Base-by-base conservation (phyloP, 768 basidiomycete species). In the Crassisporium funariophilum region DNA sequence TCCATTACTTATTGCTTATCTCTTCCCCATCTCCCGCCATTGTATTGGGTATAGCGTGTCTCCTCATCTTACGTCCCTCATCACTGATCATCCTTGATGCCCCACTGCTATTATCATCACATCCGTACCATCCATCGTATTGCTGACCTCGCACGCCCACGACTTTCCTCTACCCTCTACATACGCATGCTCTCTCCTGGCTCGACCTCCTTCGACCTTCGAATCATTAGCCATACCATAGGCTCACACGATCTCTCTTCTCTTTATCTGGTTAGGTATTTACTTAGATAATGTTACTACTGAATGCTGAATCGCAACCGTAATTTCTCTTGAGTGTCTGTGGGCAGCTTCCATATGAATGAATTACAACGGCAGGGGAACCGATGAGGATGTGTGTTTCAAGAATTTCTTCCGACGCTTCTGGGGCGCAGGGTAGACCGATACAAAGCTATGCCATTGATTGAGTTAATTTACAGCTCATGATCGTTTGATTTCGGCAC, bases 131-230 rank as follows among this genome's bases (percentile, higher is more conserved):
- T 20, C 11, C 35, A 45, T 56, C 55, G 52, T 41, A 50, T 43
- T 56, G 55, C 49, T 56, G 52, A 53, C 55, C 23, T 52, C 39
- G 50, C 53, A 53, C 44, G 29, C 44, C 41, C 55, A 53, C 43
- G 51, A 53, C 48, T 24, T 25, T 49, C 47, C 20, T 35, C 47
- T 35, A 11, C 11, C 20, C 11, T 24, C 23, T 17, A 29, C 7
- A 35, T 44, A 13, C 2, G 43, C 43, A 33, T 33, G 9, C 44
- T 33, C n/a, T 31, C 29, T 31, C 29, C 29, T 31, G 10, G 5
- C 5, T n/a, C n/a, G 29, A 10, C n/a, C n/a, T 31, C 29, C 5
- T 31, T 31, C n/a, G 11, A 31, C n/a, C 29, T 13, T 29, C n/a
- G n/a, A n/a, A n/a, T n/a, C n/a, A n/a, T 31, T 31, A n/a, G 29